These are phyloP conservation scores for Irpex sp. DNA, from an alignment of 1,284 basidiomycete genomes.

Conservation along the genomic window DNA sequence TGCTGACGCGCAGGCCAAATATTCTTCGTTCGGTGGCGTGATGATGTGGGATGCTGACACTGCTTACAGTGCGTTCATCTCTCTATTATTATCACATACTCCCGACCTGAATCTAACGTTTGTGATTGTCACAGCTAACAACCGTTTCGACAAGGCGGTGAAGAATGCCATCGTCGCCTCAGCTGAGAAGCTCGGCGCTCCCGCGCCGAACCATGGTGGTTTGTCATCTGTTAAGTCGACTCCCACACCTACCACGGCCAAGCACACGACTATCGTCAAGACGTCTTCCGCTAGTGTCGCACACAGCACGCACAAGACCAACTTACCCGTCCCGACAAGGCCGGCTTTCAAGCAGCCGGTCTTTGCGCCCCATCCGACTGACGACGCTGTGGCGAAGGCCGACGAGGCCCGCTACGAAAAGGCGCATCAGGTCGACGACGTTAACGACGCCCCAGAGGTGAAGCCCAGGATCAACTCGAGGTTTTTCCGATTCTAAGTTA, in stretches of 20 bases:
- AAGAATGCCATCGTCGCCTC: constrained; percentile 23
- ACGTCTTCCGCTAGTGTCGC: neutral
- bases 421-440: neutral
- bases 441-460: neutral
- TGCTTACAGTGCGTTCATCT: constrained; percentile 22
- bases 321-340: neutral
- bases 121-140: constrained; percentile 21
- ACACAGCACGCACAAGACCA: neutral
- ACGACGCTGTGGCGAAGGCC: constrained; percentile 8
- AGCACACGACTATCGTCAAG: neutral
- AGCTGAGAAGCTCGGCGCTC: constrained; percentile 14
- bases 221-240: neutral
- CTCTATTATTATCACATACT: neutral
- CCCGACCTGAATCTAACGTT: neutral
- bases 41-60: constrained; percentile 44
- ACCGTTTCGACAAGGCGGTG: constrained; percentile 26
- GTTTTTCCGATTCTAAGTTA: constrained; percentile 17
- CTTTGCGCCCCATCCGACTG: constrained; percentile 2
- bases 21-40: constrained; percentile 61
- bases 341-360: neutral
- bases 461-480: constrained; percentile 16
- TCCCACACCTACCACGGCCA: constrained; percentile 2
- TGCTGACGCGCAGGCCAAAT: constrained; percentile 39
- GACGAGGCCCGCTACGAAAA: constrained; percentile 11
- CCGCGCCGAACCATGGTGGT: neutral